Percentiles rank a stretch among this genome's conserved stretches.
phyloP scores from a whole-genome alignment of 345 rosid species.

The Populus alba region DNA sequence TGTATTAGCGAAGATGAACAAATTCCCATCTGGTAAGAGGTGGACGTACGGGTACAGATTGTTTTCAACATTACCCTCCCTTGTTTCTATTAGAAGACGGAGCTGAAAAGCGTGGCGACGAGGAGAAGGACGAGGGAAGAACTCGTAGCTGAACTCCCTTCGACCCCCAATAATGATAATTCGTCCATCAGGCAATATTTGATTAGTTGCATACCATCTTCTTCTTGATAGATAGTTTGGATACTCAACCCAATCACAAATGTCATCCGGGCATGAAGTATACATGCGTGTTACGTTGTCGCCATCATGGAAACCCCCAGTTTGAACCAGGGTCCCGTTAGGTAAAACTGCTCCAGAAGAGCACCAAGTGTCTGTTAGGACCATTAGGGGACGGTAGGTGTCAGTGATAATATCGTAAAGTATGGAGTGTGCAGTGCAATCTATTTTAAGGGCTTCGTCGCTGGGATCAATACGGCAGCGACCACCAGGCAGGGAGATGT shows the following conservation, averaged over 20 bases:
- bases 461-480: slow-evolving; percentile 43
- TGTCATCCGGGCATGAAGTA: slow-evolving; percentile 39
- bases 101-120: slow-evolving; percentile 22
- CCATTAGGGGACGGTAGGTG: slow-evolving; percentile 54
- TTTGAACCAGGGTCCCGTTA: slow-evolving; percentile 66
- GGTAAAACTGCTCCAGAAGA: slow-evolving; percentile 73
- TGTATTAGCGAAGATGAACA: slow-evolving; percentile 79
- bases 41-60: slow-evolving; percentile 83
- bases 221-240: slow-evolving; percentile 43
- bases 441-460: slow-evolving; percentile 38
- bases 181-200: slow-evolving; percentile 69
- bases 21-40: slow-evolving; percentile 78
- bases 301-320: slow-evolving; percentile 79
- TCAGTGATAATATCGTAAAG: slow-evolving; percentile 57
- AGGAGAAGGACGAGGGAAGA: slow-evolving; percentile 36
- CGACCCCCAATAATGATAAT: slow-evolving; percentile 73
- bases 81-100: slow-evolving; percentile 48
- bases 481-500: slow-evolving; percentile 55
- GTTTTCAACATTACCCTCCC: slow-evolving; percentile 53
- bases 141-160: slow-evolving; percentile 63
- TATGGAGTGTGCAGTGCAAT: slow-evolving; percentile 88
- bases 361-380: slow-evolving; percentile 81
- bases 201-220: slow-evolving; percentile 82
- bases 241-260: slow-evolving; percentile 72
- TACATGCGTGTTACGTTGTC: slow-evolving; percentile 53